A percentile compares a stretch with the other conserved stretches of the same genome.
phyloP scores from a whole-genome alignment of 2,329 filamentous ascomycete species.

The Truncatella angustata region DNA sequence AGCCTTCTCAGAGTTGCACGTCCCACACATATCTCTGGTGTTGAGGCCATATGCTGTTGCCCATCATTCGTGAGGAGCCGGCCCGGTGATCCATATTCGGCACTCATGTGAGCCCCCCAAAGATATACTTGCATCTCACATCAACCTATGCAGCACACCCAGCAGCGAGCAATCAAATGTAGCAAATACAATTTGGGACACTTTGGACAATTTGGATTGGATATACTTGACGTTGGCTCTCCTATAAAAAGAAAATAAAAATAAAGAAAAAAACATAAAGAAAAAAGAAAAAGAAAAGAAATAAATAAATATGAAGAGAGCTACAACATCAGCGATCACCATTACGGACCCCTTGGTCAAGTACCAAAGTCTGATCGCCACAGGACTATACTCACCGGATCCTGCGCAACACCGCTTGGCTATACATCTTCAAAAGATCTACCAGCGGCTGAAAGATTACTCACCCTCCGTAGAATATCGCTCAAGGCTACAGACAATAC shows the following conservation, averaged over 20 bases:
- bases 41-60: too few relatives aligned
- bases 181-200: too few relatives aligned
- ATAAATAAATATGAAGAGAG: conserved; percentile 29
- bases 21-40: too few relatives aligned
- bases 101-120: not conserved
- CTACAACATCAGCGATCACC: conserved; percentile 47
- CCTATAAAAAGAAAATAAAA: too few relatives aligned
- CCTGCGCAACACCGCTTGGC: conserved; percentile 71
- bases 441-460: conserved; percentile 75
- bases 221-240: too few relatives aligned
- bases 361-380: conserved; percentile 69
- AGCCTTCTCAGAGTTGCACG: too few relatives aligned
- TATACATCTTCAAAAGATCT: conserved; percentile 74
- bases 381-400: conserved; percentile 66
- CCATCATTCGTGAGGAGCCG: not conserved
- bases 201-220: too few relatives aligned
- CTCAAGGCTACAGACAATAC: conserved; percentile 61
- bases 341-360: conserved; percentile 74
- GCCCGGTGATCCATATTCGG: not conserved
- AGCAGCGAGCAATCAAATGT: too few relatives aligned
- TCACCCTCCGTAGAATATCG: conserved; percentile 69
- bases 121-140: too few relatives aligned
- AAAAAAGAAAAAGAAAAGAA: too few relatives aligned
- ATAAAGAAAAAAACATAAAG: too few relatives aligned
- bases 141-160: not conserved